Evolutionary conservation across 495 filamentous ascomycete species (phyloP).

Genomic region (Gamarada debralockiae): DNA sequence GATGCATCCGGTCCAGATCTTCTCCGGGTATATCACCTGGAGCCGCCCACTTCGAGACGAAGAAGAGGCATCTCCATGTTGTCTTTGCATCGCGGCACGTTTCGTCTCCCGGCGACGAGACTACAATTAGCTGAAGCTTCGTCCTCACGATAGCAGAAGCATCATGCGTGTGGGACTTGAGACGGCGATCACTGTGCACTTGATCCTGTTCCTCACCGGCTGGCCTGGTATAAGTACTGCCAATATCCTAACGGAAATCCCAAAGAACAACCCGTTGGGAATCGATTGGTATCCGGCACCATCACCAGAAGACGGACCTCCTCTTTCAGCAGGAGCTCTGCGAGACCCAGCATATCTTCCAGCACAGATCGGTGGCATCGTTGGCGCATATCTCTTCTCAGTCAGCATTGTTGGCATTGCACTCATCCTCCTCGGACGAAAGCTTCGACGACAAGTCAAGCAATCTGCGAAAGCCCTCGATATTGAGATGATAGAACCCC

Average conservation of each 20-base stretch:
- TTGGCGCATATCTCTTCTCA: conserved; percentile 72
- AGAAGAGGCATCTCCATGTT: conserved; percentile 11
- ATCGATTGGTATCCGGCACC: conserved; percentile 55
- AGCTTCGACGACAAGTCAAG: conserved; percentile 50
- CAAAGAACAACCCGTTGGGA: conserved; percentile 30
- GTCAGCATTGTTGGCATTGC: conserved; percentile 63
- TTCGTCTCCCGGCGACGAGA: conserved; percentile 15
- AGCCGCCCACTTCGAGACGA: conserved; percentile 9
- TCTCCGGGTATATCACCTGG: conserved; percentile 18
- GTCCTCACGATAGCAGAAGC: conserved; percentile 1
- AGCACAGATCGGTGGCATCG: conserved; percentile 72
- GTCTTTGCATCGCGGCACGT: conserved; percentile 20
- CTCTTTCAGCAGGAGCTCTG: conserved; percentile 47
- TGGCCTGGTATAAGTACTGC: conserved; percentile 14
- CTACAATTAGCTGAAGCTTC: conserved; percentile 1
- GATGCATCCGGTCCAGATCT: not conserved
- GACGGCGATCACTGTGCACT: conserved; percentile 8
- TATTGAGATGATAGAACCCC: conserved; percentile 60
- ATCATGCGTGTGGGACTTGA: conserved; percentile 16
- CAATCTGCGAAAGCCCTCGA: conserved; percentile 48
- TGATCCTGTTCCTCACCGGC: conserved; percentile 6
- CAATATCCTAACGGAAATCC: conserved; percentile 15
- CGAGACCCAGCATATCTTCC: conserved; percentile 61
- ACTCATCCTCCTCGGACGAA: conserved; percentile 61
- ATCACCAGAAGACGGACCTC: conserved; percentile 53